phyloP scores from a whole-genome alignment of 768 basidiomycete genomes.

The Termitomyces sp. region DNA sequence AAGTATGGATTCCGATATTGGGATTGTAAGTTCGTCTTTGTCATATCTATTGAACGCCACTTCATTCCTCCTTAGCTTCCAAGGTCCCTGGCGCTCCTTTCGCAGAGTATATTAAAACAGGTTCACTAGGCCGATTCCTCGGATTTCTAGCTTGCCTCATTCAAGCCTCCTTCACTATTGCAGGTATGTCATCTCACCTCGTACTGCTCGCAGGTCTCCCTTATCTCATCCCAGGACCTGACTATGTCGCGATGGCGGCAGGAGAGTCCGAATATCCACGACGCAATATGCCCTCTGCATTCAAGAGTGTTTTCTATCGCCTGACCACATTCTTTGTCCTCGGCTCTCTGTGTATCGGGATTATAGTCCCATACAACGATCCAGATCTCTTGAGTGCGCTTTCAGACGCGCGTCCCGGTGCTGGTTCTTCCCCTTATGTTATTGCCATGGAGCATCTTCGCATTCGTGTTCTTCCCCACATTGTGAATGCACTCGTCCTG shows the following conservation, averaged over 20 bases:
- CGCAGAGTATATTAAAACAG: constrained; percentile 47
- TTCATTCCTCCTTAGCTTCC: constrained; percentile 24
- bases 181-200: constrained; percentile 31
- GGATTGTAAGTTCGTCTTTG: constrained; percentile 29
- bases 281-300: constrained; percentile 63
- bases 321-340: constrained; percentile 75
- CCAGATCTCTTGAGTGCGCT: constrained; percentile 43
- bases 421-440: constrained; percentile 75
- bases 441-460: constrained; percentile 70
- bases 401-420: constrained; percentile 50
- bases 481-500: constrained; percentile 70
- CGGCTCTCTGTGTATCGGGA: constrained; percentile 65
- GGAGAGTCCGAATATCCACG: constrained; percentile 71
- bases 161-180: constrained; percentile 57
- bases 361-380: constrained; percentile 75
- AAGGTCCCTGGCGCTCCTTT: constrained; percentile 47
- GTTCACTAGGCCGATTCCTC: constrained; percentile 52
- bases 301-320: constrained; percentile 74
- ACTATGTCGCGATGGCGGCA: constrained; percentile 54
- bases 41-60: neutral
- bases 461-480: constrained; percentile 59
- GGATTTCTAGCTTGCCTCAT: constrained; percentile 60
- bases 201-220: neutral
- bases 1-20: constrained; percentile 50
- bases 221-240: constrained; percentile 28